phyloP scores from a whole-genome alignment of 2,329 filamentous ascomycete genomes.

The Botrytis fragariae region DNA sequence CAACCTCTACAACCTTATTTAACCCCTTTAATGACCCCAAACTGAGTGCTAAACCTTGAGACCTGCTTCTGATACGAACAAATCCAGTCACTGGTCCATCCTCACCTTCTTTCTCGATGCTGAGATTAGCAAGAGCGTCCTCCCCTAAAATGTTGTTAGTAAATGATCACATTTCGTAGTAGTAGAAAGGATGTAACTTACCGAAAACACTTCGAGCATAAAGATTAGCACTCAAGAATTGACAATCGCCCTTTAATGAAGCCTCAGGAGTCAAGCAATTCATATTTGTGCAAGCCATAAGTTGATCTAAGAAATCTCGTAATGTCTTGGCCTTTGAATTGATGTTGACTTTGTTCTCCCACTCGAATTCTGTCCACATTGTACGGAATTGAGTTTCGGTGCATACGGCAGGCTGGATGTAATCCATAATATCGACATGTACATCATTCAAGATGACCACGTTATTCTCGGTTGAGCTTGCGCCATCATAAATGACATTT shows the following conservation, averaged over 20 bases:
- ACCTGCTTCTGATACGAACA: slow-evolving; percentile 94
- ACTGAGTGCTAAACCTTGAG: slow-evolving; percentile 90
- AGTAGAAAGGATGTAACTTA: slow-evolving; percentile 53
- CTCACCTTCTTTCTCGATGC: slow-evolving; percentile 95
- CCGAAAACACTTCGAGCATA: slow-evolving; percentile 97
- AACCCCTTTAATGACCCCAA: slow-evolving; percentile 92
- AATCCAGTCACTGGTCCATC: slow-evolving; percentile 95
- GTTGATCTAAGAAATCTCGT: slow-evolving; percentile 84
- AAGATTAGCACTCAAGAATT: slow-evolving; percentile 94
- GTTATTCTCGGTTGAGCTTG: slow-evolving; percentile 87
- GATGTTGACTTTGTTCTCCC: slow-evolving; percentile 99
- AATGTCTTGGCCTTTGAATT: slow-evolving; percentile 94
- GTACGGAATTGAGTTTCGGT: slow-evolving; percentile 97
- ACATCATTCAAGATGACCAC: slow-evolving; percentile 98
- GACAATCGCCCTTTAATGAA: slow-evolving; percentile 93
- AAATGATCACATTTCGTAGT: neutral
- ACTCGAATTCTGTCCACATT: slow-evolving; percentile 99
- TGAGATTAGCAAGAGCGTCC: slow-evolving; percentile 95
- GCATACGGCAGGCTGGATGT: slow-evolving; percentile 95
- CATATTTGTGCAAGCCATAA: slow-evolving; percentile 99
- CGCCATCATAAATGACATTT: slow-evolving; percentile 95
- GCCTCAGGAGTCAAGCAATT: slow-evolving; percentile 95
- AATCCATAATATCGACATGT: slow-evolving; percentile 99
- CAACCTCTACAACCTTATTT: slow-evolving; percentile 64
- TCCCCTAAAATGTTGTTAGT: slow-evolving; percentile 62